Evolutionary conservation across 176 grass and related monocot species (phyloP).

Genomic region (Phragmites australis): DNA sequence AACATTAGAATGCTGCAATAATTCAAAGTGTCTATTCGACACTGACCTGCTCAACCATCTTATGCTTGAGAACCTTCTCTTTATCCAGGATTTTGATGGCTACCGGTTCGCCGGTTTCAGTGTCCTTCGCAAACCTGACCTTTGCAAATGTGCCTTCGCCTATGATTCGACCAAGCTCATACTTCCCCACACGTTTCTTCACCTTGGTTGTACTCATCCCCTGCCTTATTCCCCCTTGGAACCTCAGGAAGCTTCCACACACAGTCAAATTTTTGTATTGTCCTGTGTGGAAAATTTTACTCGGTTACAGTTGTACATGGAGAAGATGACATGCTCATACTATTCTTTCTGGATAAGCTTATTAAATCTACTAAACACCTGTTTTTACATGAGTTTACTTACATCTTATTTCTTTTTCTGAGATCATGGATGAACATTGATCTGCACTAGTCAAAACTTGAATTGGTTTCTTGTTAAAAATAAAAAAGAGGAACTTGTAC

Average conservation of each 20-base stretch:
- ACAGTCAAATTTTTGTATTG: slow-evolving; percentile 7
- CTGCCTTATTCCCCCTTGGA: slow-evolving; percentile 11
- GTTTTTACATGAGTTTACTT: neutral
- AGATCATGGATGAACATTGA: neutral
- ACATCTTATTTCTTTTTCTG: neutral
- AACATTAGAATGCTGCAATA: slow-evolving; percentile 13
- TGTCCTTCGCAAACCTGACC: slow-evolving; percentile 81
- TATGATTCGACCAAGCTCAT: slow-evolving; percentile 90
- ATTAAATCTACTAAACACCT: neutral
- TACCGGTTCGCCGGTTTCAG: slow-evolving; percentile 61
- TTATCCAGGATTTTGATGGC: slow-evolving; percentile 98
- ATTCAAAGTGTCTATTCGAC: slow-evolving; percentile 18
- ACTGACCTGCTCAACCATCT: slow-evolving; percentile 89
- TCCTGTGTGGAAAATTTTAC: slow-evolving; percentile 23
- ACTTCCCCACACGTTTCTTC: slow-evolving; percentile 95
- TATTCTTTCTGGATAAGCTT: neutral
- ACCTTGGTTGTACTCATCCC: slow-evolving; percentile 77
- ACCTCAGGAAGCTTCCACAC: neutral
- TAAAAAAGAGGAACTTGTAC: no score
- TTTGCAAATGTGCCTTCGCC: slow-evolving; percentile 95
- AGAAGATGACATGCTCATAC: neutral
- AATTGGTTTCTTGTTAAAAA: no score
- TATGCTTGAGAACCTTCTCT: slow-evolving; percentile 95
- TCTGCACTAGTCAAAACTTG: neutral
- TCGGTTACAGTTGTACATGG: neutral